Base-by-base conservation (phyloP, 768 basidiomycete species). In the Stropharia rugosoannulata region DNA sequence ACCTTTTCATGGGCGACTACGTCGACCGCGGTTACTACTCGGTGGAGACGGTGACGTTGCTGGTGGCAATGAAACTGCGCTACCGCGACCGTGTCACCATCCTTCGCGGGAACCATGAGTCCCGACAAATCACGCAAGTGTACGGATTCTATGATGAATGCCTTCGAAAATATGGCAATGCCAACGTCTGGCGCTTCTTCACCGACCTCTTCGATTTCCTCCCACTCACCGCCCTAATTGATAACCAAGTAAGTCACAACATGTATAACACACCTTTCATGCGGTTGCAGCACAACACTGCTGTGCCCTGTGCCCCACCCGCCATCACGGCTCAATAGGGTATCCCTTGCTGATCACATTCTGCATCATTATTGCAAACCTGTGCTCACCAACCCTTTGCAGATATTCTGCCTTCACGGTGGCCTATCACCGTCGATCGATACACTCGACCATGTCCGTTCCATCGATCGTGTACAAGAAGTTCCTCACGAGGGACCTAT, bases 101-200 rank as follows among this genome's bases (percentile, higher is more conserved):
- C 69, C 80, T 99, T 40, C 89, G 97, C 60, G 97, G 97, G 40
- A 98, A 99, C 73, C 97, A 99, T 80, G 97, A 99, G 75, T 94
- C 91, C 62, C 85, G 97, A 67, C 97, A 99, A 80, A 99, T 99
- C 80, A 99, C 97, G 25, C 97, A 99, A 73, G 97, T 99, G 16
- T 99, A 99, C 67, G 97, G 97, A 41, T 99, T 99, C 69, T 99
- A 99, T 73, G 97, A 99, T 79, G 97, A 99, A 73, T 99, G 97
- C 70, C 80, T 98, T 70, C 87, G 97, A 73, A 99, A 99, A 80
- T 99, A 99, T 75, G 97, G 97, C 50, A 98, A 98, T 76, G 95
- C 96, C 67, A 98, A 98, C 68, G 96, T 99, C 35, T 99, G 97
- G 97, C 89, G 96, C 66, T 96, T 87, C 81, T 99, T 98, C 72